Percentiles rank a stretch among this genome's conserved stretches.
These are phyloP conservation scores for Breviolum minutum DNA, from an alignment of 73 alveolate genomes.

Conservation along the genomic window DNA sequence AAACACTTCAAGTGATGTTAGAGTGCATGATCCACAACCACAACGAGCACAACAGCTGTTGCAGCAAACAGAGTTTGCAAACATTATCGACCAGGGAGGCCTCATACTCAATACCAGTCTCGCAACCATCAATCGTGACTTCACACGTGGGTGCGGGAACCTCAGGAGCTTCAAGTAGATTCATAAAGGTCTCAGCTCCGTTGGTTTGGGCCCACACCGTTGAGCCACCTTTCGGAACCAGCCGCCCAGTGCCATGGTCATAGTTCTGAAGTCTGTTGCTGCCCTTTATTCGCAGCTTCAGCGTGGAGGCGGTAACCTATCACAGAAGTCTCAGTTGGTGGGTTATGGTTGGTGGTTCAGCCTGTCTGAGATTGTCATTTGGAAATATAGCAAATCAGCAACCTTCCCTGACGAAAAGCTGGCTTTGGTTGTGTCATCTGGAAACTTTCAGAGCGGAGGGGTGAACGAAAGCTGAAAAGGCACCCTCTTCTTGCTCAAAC, in stretches of 20 bases:
- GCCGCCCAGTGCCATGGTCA: slow-evolving; percentile 67
- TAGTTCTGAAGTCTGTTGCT: slow-evolving; percentile 73
- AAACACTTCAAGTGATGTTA: too few species aligned
- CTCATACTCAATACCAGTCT: slow-evolving; percentile 90
- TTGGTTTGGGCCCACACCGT: not conserved
- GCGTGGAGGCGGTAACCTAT: slow-evolving; percentile 72
- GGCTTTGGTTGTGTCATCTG: too few species aligned
- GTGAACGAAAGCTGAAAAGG: too few species aligned
- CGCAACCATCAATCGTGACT: slow-evolving; percentile 84
- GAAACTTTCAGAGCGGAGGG: too few species aligned
- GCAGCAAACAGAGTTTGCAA: not conserved
- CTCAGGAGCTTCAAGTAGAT: not conserved
- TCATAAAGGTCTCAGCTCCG: not conserved
- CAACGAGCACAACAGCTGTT: slow-evolving; percentile 4
- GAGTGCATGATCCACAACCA: not conserved
- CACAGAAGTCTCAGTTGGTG: too few species aligned
- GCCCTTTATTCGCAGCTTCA: slow-evolving; percentile 94
- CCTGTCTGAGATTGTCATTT: too few species aligned
- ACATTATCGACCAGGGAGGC: not conserved
- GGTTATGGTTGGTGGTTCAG: too few species aligned
- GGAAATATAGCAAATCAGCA: too few species aligned
- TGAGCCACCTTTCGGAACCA: slow-evolving; percentile 94
- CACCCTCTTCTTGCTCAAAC: too few species aligned
- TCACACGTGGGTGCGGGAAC: slow-evolving; percentile 66
- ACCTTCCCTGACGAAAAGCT: too few species aligned